phyloP scores from a whole-genome alignment of 2,329 filamentous ascomycete genomes.

The Phoma sp. region DNA sequence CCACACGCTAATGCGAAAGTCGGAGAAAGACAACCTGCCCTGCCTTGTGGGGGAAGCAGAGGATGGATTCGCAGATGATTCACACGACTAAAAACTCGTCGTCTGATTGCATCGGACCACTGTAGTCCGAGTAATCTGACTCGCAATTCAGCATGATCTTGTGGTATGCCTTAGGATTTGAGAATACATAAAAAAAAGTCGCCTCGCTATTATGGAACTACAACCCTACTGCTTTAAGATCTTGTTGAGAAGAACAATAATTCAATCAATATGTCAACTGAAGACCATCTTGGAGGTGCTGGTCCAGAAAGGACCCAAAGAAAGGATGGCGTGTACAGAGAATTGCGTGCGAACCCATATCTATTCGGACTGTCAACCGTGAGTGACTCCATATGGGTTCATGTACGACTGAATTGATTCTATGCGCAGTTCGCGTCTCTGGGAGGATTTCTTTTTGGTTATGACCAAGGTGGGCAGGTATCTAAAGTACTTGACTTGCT shows the following conservation, averaged over 20 bases:
- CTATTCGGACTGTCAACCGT: constrained; percentile 27
- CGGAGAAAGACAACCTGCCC: constrained; percentile 6
- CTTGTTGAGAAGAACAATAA: neutral
- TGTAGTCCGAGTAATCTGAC: constrained; percentile 23
- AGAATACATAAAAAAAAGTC: constrained; percentile 9
- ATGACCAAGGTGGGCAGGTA: constrained; percentile 19
- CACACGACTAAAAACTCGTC: constrained; percentile 7
- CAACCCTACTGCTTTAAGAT: neutral
- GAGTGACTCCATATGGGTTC: neutral
- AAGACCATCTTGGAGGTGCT: constrained; percentile 7
- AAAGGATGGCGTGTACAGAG: constrained; percentile 27
- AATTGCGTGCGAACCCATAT: constrained; percentile 29
- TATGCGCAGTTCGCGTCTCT: constrained; percentile 23
- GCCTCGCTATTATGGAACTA: neutral
- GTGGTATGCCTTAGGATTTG: neutral
- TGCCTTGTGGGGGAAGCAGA: constrained; percentile 16
- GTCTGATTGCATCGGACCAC: constrained; percentile 22
- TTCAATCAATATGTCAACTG: constrained; percentile 9
- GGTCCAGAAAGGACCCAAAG: constrained; percentile 5
- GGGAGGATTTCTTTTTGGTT: constrained; percentile 30
- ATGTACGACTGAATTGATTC: neutral
- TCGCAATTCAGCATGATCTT: constrained; percentile 6
- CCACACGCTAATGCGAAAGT: constrained; percentile 12
- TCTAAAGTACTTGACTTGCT: neutral
- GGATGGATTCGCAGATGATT: neutral